Evolutionary conservation across 176 grass and related monocot species (phyloP), one percentile per base, ranked within the genome.

Genomic region (Aegilops speltoides): DNA sequence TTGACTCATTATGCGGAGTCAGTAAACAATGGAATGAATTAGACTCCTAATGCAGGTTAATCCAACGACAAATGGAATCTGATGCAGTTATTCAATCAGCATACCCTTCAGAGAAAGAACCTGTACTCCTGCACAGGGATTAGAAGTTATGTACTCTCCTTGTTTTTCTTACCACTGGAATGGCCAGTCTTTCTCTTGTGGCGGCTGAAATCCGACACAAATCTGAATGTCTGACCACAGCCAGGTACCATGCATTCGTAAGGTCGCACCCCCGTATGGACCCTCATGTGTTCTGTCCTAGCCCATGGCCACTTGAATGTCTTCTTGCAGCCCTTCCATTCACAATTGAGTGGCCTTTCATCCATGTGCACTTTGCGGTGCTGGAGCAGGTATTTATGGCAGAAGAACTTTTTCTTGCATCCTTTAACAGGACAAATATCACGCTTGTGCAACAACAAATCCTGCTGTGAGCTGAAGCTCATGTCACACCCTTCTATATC

Each of bases 251-350:
- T 89, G 87, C 97, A 99, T 13, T 88, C 85, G 19, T 99, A 99
- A 8, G 97, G 97, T 11, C 97, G 82, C 61, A 89, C 97, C 25
- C 97, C 97, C 0, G 97, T 96, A 68, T 99, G 97, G 22, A 99
- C 97, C 63, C 97, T 90, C 81, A 99, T 94, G 85, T 99, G 97
- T 36, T 99, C 97, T 25, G 97, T 99, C 63, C 92, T 86, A 5
- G 97, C 97, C 97, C 97, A 99, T 87, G 97, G 90, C 97, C 97
- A 99, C 80, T 99, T 99, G 80, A 99, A 99, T 56, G 94, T 89
- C 87, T 96, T 99, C 37, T 93, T 91, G 73, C 97, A 99, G 43
- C 94, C 97, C 65, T 88, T 83, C 87, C 87, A 94, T 31, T 83
- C 77, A 85, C 97, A 99, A 40, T 85, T 91, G 20, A 99, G 92